These are phyloP conservation scores for Phytopythium oedochilum DNA, from an alignment of 352 stramenopile genomes.

Conservation along the genomic window DNA sequence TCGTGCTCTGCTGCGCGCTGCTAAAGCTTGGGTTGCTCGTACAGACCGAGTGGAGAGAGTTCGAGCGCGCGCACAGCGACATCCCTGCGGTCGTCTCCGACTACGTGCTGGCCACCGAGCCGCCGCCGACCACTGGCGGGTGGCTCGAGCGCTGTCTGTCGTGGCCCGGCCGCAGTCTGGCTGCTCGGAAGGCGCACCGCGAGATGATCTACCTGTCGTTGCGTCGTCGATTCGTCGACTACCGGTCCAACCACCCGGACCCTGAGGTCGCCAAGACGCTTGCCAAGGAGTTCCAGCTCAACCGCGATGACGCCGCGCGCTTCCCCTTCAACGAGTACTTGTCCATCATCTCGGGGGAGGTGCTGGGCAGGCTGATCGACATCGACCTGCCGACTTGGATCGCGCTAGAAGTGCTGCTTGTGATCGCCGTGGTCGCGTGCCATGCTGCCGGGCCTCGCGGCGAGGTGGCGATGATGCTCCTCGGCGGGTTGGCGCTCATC, in stretches of 20 bases:
- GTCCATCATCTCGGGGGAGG: constrained; percentile 67
- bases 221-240: constrained; percentile 62
- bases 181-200: constrained; percentile 32
- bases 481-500: constrained; percentile 32
- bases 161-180: constrained; percentile 21
- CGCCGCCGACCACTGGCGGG: constrained; percentile 7
- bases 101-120: constrained; percentile 50
- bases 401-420: constrained; percentile 47
- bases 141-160: constrained; percentile 24
- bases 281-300: constrained; percentile 62
- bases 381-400: constrained; percentile 72
- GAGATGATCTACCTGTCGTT: constrained; percentile 67
- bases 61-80: constrained; percentile 50
- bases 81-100: constrained; percentile 55
- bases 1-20: constrained; percentile 56
- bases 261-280: constrained; percentile 25
- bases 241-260: constrained; percentile 65
- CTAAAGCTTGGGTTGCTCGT: constrained; percentile 60
- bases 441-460: constrained; percentile 26
- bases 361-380: constrained; percentile 67
- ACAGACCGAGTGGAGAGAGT: constrained; percentile 69
- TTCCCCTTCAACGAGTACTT: constrained; percentile 83
- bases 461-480: constrained; percentile 40
- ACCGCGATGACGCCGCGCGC: constrained; percentile 24
- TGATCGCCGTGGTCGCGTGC: constrained; percentile 38